Percentiles rank a stretch among this genome's conserved stretches.
These are phyloP conservation scores for Sanghuangporus sanghuang DNA, from an alignment of 1,284 basidiomycete species.

Conservation along the genomic window DNA sequence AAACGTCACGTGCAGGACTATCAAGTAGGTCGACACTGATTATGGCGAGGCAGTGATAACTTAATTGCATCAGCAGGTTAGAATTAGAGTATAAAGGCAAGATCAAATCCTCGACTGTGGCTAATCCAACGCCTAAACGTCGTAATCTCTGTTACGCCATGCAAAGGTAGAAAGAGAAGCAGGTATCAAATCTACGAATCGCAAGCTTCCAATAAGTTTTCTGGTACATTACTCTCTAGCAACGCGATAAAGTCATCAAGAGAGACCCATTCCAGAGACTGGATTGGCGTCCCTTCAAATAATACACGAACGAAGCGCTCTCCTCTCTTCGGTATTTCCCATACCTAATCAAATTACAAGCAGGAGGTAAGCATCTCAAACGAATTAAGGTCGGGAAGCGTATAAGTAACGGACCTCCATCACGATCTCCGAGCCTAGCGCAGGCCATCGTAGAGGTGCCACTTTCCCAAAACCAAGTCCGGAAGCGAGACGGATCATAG, in stretches of 20 bases:
- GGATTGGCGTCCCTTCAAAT: slow-evolving; percentile 40
- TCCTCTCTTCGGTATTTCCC: slow-evolving; percentile 25
- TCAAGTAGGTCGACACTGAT: too few species aligned
- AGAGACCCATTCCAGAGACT: slow-evolving; percentile 33
- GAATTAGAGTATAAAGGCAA: too few species aligned
- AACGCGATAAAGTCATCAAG: slow-evolving; percentile 34
- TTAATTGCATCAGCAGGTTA: too few species aligned
- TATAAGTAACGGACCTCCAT: slow-evolving; percentile 36
- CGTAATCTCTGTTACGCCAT: too few species aligned
- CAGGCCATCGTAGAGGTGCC: slow-evolving; percentile 41
- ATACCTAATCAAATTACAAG: slow-evolving; percentile 31
- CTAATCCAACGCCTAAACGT: too few species aligned
- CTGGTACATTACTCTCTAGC: slow-evolving; percentile 35
- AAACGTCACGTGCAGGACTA: too few species aligned
- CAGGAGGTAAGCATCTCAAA: background rate
- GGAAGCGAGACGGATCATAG: slow-evolving; percentile 45
- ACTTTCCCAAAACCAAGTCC: slow-evolving; percentile 38
- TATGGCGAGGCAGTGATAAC: too few species aligned
- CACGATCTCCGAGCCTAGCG: slow-evolving; percentile 45
- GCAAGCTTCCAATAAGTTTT: slow-evolving; percentile 30
- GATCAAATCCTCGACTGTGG: too few species aligned
- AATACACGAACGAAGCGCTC: slow-evolving; percentile 39
- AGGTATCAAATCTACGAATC: background rate
- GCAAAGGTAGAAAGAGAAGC: too few species aligned
- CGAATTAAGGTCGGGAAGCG: too few species aligned